phyloP scores from a whole-genome alignment of 139 green algal genomes.

The Chloropicon primus region DNA sequence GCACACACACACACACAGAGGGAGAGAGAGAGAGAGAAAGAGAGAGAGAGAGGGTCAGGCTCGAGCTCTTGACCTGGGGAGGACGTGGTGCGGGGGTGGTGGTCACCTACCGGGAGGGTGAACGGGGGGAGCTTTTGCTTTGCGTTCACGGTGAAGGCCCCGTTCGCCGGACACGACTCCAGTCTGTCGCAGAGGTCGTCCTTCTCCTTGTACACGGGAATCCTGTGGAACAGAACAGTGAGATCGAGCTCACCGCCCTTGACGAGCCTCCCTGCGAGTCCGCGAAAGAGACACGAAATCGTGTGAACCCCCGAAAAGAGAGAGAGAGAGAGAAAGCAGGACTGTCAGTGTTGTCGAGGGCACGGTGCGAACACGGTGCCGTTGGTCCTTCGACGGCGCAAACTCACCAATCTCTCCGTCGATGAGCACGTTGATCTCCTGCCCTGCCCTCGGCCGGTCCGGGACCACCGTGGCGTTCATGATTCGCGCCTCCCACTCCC shows the following conservation, averaged over 20 bases:
- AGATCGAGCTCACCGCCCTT: background rate
- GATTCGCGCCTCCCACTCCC: background rate
- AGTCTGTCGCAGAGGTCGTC: background rate
- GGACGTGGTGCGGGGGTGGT: background rate
- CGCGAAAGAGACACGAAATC: too few relatives aligned
- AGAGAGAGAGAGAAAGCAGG: too few relatives aligned
- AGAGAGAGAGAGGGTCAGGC: background rate
- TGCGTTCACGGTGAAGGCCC: background rate
- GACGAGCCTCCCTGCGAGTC: background rate
- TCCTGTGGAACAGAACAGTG: background rate
- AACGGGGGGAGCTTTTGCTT: background rate
- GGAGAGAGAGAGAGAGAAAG: background rate
- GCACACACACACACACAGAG: too few relatives aligned
- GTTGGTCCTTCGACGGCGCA: too few relatives aligned
- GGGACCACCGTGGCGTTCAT: background rate
- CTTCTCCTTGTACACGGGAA: background rate
- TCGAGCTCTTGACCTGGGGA: background rate
- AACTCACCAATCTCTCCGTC: background rate
- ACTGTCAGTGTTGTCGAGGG: too few relatives aligned
- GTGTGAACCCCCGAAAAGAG: too few relatives aligned
- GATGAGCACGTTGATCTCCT: background rate
- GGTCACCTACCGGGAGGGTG: background rate
- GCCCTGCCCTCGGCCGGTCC: background rate
- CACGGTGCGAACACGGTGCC: too few relatives aligned
- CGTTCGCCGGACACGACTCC: background rate